Evolutionary conservation across 2,329 filamentous ascomycete genomes (phyloP).

Genomic region (Cladophialophora chaetospira): DNA sequence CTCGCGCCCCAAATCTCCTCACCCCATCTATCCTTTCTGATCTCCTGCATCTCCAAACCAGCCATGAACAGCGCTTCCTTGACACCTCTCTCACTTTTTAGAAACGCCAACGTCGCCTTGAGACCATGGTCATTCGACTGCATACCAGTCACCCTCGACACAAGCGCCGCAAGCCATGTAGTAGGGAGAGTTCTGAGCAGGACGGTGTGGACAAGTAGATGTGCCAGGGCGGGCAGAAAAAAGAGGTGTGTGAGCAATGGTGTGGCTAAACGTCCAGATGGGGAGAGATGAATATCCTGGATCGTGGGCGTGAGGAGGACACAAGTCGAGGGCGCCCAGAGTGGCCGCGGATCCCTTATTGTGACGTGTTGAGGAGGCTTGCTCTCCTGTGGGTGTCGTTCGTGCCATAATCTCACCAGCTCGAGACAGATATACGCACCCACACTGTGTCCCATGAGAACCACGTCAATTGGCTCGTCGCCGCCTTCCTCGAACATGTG

Average conservation of each 20-base stretch:
- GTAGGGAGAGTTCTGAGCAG: slow-evolving; percentile 48
- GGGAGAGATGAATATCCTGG: slow-evolving; percentile 67
- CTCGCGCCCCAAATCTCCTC: slow-evolving; percentile 61
- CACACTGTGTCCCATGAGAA: slow-evolving; percentile 74
- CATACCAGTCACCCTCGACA: slow-evolving; percentile 48
- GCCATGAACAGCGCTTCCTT: slow-evolving; percentile 61
- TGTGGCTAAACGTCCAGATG: slow-evolving; percentile 62
- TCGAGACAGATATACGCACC: slow-evolving; percentile 73
- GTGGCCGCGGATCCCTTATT: background rate
- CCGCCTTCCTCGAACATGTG: background rate
- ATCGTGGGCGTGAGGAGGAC: slow-evolving; percentile 75
- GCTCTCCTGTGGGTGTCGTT: slow-evolving; percentile 18
- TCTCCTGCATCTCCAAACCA: slow-evolving; percentile 59
- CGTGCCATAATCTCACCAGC: slow-evolving; percentile 60
- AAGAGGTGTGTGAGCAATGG: slow-evolving; percentile 60
- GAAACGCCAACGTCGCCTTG: slow-evolving; percentile 52
- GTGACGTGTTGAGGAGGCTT: background rate
- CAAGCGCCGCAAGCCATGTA: slow-evolving; percentile 42
- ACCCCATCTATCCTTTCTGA: slow-evolving; percentile 59
- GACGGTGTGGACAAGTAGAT: slow-evolving; percentile 44
- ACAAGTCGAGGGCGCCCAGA: slow-evolving; percentile 47
- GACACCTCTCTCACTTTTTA: slow-evolving; percentile 53
- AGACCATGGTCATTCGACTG: slow-evolving; percentile 45
- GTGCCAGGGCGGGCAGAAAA: slow-evolving; percentile 44
- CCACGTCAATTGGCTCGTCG: slow-evolving; percentile 46